Base-by-base conservation (phyloP, 2,329 filamentous ascomycete genomes). In the Sporothrix dimorphospora region DNA sequence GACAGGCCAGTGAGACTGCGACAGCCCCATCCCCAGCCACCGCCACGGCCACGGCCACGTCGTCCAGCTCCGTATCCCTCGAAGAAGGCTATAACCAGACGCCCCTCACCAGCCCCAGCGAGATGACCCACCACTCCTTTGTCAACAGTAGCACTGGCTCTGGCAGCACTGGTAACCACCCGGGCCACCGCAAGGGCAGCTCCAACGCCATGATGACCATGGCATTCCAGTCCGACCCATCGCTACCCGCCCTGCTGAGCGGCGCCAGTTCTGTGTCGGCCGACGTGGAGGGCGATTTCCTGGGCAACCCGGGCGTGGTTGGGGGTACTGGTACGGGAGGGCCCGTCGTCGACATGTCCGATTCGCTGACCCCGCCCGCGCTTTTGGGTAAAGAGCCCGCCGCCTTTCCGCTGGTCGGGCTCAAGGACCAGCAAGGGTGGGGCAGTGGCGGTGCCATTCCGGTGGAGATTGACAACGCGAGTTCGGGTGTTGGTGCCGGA, bases 241-340 rank as follows among this genome's bases (percentile, higher is more conserved):
- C 89, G 5, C 80, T 91, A 2, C 89, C 89, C 12, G 88, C 89
- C 7, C 81, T 91, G 8, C 82, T 91, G 12, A 91, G 89, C 72
- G 87, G 89, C 12, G 87, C 88, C 9, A 90, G 88, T 76, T 91
- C 89, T 2, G 85, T 90, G 11, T 91, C 88, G 16, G 88, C 87
- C 0, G 89, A 90, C 75, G 81, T 86, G 27, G 89, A 91, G 74
- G 87, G 85, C 1, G 89, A 91, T 66, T 87, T 89, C 51, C 81
- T 90, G 3, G 80, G 85, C 70, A 82, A 80, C 27, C 86, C 86
- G 11, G 85, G 84, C 5, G 80, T 83, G 6, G 80, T 86, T 7
- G 42, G 38, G 21, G 34, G 34, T 57, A 34, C 30, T 3, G 30
- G 30, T 34, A 53, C 8, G 57, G 27, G 14, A 2, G 81, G 81